Percentiles rank a stretch among this genome's conserved stretches.
Conservation (phyloP, 1,284 basidiomycete species). For the Ustilago loliicola region DNA sequence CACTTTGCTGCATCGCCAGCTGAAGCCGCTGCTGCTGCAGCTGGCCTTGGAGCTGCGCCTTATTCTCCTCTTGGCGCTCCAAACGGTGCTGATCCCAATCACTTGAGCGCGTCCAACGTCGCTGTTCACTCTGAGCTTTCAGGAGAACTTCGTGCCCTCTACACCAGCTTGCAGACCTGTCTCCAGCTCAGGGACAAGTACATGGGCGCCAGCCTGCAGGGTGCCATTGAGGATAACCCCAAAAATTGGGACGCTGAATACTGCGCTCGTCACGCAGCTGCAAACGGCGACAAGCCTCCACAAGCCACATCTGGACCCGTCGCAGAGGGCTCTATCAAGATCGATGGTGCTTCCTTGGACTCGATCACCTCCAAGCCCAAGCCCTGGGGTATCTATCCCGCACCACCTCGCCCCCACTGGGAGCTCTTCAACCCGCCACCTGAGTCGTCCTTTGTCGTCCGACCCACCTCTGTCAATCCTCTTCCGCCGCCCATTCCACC, state of each 20-base stretch:
- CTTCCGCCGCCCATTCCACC: slow-evolving; percentile 66
- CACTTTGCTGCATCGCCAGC: slow-evolving; percentile 59
- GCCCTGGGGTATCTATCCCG: slow-evolving; percentile 69
- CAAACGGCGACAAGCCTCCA: slow-evolving; percentile 8
- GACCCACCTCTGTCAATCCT: slow-evolving; percentile 58
- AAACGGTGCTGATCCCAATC: slow-evolving; percentile 18
- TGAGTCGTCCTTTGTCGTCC: slow-evolving; percentile 64
- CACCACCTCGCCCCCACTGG: slow-evolving; percentile 70
- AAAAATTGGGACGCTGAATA: slow-evolving; percentile 71
- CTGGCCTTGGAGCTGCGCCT: slow-evolving; percentile 56
- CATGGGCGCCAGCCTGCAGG: slow-evolving; percentile 66
- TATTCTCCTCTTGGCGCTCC: slow-evolving; percentile 16
- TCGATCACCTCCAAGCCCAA: slow-evolving; percentile 48
- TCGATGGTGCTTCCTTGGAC: slow-evolving; percentile 63
- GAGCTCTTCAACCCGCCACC: slow-evolving; percentile 69
- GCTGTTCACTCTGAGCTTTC: slow-evolving; percentile 57
- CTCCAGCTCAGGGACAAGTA: slow-evolving; percentile 68
- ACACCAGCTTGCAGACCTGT: slow-evolving; percentile 64
- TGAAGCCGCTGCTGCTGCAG: slow-evolving; percentile 57
- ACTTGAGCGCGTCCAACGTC: slow-evolving; percentile 38
- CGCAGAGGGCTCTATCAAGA: slow-evolving; percentile 54
- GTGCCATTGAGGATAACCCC: slow-evolving; percentile 66
- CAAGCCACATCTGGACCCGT: slow-evolving; percentile 16
- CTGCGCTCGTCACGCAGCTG: slow-evolving; percentile 50
- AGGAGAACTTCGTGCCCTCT: slow-evolving; percentile 61